These are phyloP conservation scores for Aspergillus incahuasiensis DNA, from an alignment of 495 filamentous ascomycete genomes.

Conservation along the genomic window DNA sequence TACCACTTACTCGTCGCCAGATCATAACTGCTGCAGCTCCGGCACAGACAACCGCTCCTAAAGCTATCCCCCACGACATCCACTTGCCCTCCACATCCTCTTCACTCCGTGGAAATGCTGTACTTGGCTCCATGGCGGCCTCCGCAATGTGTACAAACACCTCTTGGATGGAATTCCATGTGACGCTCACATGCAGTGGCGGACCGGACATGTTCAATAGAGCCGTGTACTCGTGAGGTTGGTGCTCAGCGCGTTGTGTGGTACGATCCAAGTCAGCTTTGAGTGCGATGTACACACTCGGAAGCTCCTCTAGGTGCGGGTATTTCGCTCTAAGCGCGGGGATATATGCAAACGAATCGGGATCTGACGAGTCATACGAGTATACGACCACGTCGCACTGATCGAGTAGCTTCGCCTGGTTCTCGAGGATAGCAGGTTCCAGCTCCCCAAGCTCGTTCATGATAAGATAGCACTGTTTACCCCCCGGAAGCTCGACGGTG, in stretches of 20 bases:
- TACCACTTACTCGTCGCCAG: constrained; percentile 51
- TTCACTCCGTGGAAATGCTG: constrained; percentile 79
- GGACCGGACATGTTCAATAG: constrained; percentile 67
- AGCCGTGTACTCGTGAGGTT: constrained; percentile 89
- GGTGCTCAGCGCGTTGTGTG: constrained; percentile 81
- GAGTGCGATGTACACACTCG: constrained; percentile 82
- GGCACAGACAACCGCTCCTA: constrained; percentile 76
- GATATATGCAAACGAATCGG: constrained; percentile 90
- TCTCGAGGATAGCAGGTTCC: constrained; percentile 89
- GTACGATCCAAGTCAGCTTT: constrained; percentile 95
- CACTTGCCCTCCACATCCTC: constrained; percentile 77
- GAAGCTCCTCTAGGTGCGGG: constrained; percentile 78
- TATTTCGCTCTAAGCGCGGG: constrained; percentile 72
- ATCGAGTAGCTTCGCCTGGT: constrained; percentile 83
- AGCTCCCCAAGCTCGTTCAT: constrained; percentile 93
- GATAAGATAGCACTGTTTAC: constrained; percentile 96
- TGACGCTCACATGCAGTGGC: constrained; percentile 89
- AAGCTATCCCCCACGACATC: constrained; percentile 77
- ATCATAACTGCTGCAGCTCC: constrained; percentile 77
- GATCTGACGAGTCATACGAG: constrained; percentile 93
- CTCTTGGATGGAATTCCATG: constrained; percentile 85
- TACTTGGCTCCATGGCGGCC: constrained; percentile 82
- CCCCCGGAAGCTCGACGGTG: constrained; percentile 90
- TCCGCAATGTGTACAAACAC: constrained; percentile 88
- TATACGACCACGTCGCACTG: constrained; percentile 92